phyloP scores from a whole-genome alignment of 768 basidiomycete genomes.

The Lactarius trivialis region DNA sequence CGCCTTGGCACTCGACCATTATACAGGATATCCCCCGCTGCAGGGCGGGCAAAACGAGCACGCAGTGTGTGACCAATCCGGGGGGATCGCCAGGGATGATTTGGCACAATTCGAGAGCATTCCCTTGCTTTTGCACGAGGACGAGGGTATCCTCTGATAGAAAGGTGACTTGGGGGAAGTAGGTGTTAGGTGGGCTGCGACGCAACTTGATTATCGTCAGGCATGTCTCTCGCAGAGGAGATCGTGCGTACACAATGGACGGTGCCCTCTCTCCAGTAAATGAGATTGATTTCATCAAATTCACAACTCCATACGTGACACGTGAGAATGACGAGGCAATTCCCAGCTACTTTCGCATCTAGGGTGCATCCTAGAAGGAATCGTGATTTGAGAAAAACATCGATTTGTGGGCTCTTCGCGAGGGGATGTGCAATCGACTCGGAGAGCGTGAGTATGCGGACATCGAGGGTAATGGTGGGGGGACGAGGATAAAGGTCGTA shows the following conservation, averaged over 20 bases:
- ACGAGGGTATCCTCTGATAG: conserved; percentile 13
- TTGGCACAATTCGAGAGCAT: conserved; percentile 18
- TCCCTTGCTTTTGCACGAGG: conserved; percentile 15
- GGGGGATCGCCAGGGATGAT: conserved; percentile 2
- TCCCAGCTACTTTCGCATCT: conserved; percentile 15
- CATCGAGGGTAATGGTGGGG: conserved; percentile 9
- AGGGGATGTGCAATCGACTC: conserved; percentile 12
- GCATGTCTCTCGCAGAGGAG: background rate
- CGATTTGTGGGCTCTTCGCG: conserved; percentile 10
- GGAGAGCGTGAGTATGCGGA: conserved; percentile 17
- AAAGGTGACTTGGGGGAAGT: conserved; percentile 18
- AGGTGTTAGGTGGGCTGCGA: conserved; percentile 16
- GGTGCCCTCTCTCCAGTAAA: conserved; percentile 17
- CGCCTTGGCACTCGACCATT: conserved; percentile 17
- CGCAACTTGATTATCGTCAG: conserved; percentile 6
- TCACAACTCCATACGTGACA: conserved; percentile 15
- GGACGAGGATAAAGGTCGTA: conserved; percentile 1
- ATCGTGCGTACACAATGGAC: conserved; percentile 6
- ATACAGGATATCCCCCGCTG: conserved; percentile 14
- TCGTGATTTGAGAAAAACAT: conserved; percentile 15
- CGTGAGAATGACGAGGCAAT: conserved; percentile 14
- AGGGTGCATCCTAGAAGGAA: conserved; percentile 14
- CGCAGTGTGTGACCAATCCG: conserved; percentile 9
- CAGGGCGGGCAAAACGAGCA: conserved; percentile 15
- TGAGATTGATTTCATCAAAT: conserved; percentile 15